phyloP scores from a whole-genome alignment of 2,329 filamentous ascomycete species.

The Pseudogymnoascus sp. region DNA sequence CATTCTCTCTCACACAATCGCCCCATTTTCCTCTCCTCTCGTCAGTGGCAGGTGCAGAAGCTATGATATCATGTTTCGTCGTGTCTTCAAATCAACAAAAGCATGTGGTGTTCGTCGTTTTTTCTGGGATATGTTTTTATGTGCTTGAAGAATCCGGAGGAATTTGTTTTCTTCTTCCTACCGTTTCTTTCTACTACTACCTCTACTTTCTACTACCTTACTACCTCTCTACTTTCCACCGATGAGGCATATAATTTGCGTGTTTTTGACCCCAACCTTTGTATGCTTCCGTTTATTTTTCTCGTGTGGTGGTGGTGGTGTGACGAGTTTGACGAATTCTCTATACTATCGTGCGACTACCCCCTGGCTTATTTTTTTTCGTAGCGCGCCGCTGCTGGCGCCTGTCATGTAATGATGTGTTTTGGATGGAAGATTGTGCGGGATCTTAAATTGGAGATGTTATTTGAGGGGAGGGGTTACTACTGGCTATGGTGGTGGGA shows the following conservation, averaged over 20 bases:
- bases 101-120: neutral
- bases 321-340: conserved; percentile 17
- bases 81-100: conserved; percentile 2
- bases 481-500: neutral
- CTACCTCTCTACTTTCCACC: neutral
- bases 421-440: neutral
- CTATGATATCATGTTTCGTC: neutral
- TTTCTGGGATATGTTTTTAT: conserved; percentile 3
- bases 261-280: neutral
- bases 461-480: neutral
- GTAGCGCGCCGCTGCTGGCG: conserved; percentile 12
- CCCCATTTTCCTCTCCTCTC: neutral
- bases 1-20: neutral
- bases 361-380: conserved; percentile 15
- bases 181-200: neutral
- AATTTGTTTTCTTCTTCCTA: conserved; percentile 4
- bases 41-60: neutral
- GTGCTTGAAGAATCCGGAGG: neutral
- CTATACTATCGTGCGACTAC: conserved; percentile 18
- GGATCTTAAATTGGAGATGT: neutral
- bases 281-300: conserved; percentile 14
- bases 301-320: conserved; percentile 1
- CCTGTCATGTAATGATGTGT: neutral
- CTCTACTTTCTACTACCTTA: neutral
- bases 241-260: neutral